Conservation (phyloP, 192 early-diverging fungal genomes). For the Backusella circina region DNA sequence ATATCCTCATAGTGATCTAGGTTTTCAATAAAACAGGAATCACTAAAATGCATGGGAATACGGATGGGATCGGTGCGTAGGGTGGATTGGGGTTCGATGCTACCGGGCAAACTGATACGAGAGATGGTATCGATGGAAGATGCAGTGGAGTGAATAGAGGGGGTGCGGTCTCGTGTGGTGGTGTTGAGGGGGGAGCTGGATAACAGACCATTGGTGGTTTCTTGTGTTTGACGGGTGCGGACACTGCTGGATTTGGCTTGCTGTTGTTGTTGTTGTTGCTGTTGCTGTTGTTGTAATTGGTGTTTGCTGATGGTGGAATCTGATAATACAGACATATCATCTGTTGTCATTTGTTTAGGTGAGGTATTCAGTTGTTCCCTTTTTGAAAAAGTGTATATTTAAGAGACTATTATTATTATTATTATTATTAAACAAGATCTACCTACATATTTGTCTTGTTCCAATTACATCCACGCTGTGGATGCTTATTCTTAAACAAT, state of each 20-base stretch:
- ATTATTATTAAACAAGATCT: too few relatives aligned
- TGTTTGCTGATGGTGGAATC: not conserved
- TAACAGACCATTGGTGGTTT: conserved; percentile 2
- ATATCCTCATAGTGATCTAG: conserved; percentile 49
- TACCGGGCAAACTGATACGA: not conserved
- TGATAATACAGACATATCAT: not conserved
- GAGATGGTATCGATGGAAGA: conserved; percentile 11
- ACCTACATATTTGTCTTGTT: conserved; percentile 34
- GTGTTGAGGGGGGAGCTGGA: not conserved
- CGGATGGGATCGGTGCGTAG: conserved; percentile 50
- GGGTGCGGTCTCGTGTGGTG: conserved; percentile 14
- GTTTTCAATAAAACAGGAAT: conserved; percentile 46
- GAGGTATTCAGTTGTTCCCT: not conserved
- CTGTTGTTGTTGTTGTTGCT: not conserved
- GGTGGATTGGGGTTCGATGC: conserved; percentile 26
- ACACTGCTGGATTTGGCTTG: not conserved
- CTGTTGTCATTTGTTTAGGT: not conserved
- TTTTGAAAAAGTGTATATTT: not conserved
- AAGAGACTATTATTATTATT: not conserved
- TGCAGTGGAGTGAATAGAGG: conserved; percentile 32
- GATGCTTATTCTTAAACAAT: conserved; percentile 85
- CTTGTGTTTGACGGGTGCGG: not conserved
- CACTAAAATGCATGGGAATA: conserved; percentile 35
- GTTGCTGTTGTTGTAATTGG: too few relatives aligned
- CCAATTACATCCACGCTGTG: conserved; percentile 51